These are phyloP conservation scores for Rhizopus delemar DNA, from an alignment of 371 early-diverging fungal genomes.

Conservation along the genomic window DNA sequence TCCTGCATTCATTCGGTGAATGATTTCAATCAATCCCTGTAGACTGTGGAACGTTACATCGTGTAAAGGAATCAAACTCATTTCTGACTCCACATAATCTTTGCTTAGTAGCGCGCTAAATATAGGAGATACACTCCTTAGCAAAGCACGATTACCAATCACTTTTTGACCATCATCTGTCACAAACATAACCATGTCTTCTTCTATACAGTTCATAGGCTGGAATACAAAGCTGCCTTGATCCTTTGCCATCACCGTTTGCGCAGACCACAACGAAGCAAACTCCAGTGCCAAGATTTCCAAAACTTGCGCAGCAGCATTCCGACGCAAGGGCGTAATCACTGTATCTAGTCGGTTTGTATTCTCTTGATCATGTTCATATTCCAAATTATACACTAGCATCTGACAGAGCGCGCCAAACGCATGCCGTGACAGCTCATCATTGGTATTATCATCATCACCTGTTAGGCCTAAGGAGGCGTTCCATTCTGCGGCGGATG, in stretches of 20 bases:
- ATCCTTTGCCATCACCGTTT: neutral
- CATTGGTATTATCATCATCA: slow-evolving; percentile 1
- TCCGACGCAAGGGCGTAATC: slow-evolving; percentile 20
- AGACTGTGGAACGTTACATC: slow-evolving; percentile 27
- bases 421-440: neutral
- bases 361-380: slow-evolving; percentile 5
- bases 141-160: slow-evolving; percentile 9
- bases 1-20: slow-evolving; percentile 17
- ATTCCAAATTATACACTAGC: slow-evolving; percentile 35
- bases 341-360: neutral
- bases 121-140: slow-evolving; percentile 25
- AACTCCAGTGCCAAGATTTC: slow-evolving; percentile 20
- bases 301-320: slow-evolving; percentile 41
- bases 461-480: slow-evolving; percentile 8
- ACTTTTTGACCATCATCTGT: slow-evolving; percentile 24
- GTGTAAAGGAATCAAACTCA: slow-evolving; percentile 21
- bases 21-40: slow-evolving; percentile 3
- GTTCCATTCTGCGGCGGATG: slow-evolving; percentile 13
- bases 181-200: slow-evolving; percentile 14
- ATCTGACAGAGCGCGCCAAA: slow-evolving; percentile 39
- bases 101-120: slow-evolving; percentile 35
- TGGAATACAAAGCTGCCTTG: neutral
- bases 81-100: slow-evolving; percentile 24
- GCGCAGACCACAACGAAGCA: slow-evolving; percentile 1
- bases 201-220: neutral